Percentiles rank a stretch among this genome's conserved stretches.
phyloP scores from a whole-genome alignment of 768 basidiomycete species.

The Boletus sp. region DNA sequence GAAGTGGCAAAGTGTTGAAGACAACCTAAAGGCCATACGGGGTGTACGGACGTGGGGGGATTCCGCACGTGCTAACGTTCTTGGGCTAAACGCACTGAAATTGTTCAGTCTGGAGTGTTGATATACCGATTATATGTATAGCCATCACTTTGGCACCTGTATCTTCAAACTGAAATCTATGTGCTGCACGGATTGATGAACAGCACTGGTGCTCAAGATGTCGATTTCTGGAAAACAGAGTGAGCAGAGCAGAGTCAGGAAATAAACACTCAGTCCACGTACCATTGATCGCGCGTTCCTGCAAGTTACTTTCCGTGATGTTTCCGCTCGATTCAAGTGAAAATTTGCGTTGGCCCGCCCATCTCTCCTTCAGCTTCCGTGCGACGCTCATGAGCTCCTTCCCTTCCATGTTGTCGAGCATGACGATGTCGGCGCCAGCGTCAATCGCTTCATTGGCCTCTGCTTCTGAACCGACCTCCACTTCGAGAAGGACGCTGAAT shows the following conservation, averaged over 20 bases:
- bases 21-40: slow-evolving; percentile 80
- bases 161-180: slow-evolving; percentile 98
- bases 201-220: slow-evolving; percentile 86
- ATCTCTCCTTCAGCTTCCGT: slow-evolving; percentile 68
- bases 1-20: slow-evolving; percentile 84
- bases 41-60: slow-evolving; percentile 30
- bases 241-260: not conserved
- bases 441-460: slow-evolving; percentile 98
- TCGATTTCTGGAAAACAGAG: slow-evolving; percentile 71
- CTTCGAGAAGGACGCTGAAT: slow-evolving; percentile 88
- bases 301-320: slow-evolving; percentile 85
- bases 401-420: slow-evolving; percentile 94
- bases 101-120: slow-evolving; percentile 54
- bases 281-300: slow-evolving; percentile 82
- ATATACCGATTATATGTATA: slow-evolving; percentile 12
- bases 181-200: slow-evolving; percentile 90
- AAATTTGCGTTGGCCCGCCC: slow-evolving; percentile 80
- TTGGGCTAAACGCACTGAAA: slow-evolving; percentile 69
- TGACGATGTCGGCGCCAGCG: slow-evolving; percentile 92
- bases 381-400: slow-evolving; percentile 67
- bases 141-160: slow-evolving; percentile 53
- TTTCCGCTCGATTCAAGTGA: slow-evolving; percentile 93
- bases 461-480: slow-evolving; percentile 84
- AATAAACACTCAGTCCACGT: slow-evolving; percentile 17
- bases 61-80: slow-evolving; percentile 64